phyloP scores from a whole-genome alignment of 495 filamentous ascomycete species.

The Penicillium diatomitis region DNA sequence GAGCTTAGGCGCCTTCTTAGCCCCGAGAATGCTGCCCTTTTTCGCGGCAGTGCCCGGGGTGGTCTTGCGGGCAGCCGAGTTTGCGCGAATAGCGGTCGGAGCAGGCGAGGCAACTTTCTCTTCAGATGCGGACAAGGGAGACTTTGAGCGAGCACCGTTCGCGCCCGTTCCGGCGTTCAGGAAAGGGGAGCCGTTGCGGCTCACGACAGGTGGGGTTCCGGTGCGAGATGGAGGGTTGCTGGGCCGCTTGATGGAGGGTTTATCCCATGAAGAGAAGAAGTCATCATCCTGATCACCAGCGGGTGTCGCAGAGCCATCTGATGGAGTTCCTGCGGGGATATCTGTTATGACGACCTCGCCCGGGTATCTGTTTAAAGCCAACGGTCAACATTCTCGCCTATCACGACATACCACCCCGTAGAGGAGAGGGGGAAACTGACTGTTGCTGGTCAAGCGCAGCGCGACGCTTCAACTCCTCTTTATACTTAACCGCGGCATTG shows the following conservation, averaged over 20 bases:
- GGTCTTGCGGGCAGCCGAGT: constrained; percentile 67
- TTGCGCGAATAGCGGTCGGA: constrained; percentile 61
- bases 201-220: constrained; percentile 74
- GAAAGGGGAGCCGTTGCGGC: constrained; percentile 81
- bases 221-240: constrained; percentile 90
- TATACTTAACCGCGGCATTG: constrained; percentile 84
- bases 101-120: constrained; percentile 33
- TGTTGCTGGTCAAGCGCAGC: constrained; percentile 71
- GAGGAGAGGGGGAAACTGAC: constrained; percentile 35
- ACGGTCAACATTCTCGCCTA: constrained; percentile 9
- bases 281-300: constrained; percentile 75
- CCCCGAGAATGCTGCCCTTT: constrained; percentile 77
- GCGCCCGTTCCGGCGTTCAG: constrained; percentile 62
- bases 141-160: constrained; percentile 67
- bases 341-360: constrained; percentile 81
- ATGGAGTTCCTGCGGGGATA: constrained; percentile 45
- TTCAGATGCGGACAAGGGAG: constrained; percentile 63
- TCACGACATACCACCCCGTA: constrained; percentile 1
- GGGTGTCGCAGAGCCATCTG: constrained; percentile 60
- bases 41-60: constrained; percentile 49
- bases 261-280: constrained; percentile 99
- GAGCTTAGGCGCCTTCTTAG: constrained; percentile 80
- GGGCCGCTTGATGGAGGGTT: constrained; percentile 92
- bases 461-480: constrained; percentile 83
- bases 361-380: constrained; percentile 53